These are phyloP conservation scores for Claviceps humidiphila DNA, from an alignment of 2,329 filamentous ascomycete species.

Conservation along the genomic window DNA sequence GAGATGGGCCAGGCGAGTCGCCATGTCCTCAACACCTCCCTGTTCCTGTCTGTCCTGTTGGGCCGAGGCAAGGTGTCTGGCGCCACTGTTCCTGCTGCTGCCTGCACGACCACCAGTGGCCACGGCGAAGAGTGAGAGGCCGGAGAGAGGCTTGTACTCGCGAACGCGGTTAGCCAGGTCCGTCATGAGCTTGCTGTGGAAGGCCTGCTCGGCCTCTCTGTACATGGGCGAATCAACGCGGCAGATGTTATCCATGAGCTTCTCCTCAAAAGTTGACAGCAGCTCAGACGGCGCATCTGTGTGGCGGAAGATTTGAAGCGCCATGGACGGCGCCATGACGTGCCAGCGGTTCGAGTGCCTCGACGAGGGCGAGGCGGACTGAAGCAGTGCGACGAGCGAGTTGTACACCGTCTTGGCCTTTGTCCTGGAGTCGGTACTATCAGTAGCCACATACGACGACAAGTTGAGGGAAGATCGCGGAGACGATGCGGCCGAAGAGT, in stretches of 20 bases:
- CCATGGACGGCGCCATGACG: conserved; percentile 37
- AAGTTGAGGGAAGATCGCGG: conserved; percentile 34
- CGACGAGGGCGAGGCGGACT: conserved; percentile 31
- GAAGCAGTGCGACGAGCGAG: conserved; percentile 40
- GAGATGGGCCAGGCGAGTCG: conserved; percentile 69
- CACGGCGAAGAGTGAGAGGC: conserved; percentile 39
- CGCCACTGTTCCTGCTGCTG: conserved; percentile 21
- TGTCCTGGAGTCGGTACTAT: conserved; percentile 26
- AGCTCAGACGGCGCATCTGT: conserved; percentile 36
- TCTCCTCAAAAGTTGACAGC: conserved; percentile 35
- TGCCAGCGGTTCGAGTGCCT: conserved; percentile 36
- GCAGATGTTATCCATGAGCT: conserved; percentile 31
- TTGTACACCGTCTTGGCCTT: conserved; percentile 37
- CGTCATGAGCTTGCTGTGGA: conserved; percentile 33
- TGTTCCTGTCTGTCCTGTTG: conserved; percentile 35
- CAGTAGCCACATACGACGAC: conserved; percentile 23
- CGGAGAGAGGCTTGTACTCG: conserved; percentile 39
- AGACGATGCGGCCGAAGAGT: conserved; percentile 38
- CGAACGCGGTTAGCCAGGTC: conserved; percentile 36
- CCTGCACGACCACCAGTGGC: conserved; percentile 38
- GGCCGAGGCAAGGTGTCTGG: conserved; percentile 20
- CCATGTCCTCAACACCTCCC: conserved; percentile 50
- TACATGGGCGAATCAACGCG: conserved; percentile 31
- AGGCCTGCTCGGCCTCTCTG: conserved; percentile 34
- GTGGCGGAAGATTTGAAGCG: conserved; percentile 45